phyloP scores from a whole-genome alignment of 805 yeast genomes.

The Wickerhamiella galacta region DNA sequence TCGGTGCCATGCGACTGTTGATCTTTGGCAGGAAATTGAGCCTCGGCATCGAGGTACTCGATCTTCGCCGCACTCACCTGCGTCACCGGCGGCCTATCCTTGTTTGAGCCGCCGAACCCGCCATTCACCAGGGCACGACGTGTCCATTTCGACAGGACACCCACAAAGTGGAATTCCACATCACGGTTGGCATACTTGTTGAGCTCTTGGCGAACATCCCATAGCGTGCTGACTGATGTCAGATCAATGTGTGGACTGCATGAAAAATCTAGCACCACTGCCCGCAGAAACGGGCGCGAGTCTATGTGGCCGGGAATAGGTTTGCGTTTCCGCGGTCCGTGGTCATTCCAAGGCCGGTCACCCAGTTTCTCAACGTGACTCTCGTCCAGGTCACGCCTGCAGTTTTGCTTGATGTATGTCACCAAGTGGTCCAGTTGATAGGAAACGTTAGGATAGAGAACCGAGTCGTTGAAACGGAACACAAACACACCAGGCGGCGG shows the following conservation, averaged over 20 bases:
- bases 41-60: constrained; percentile 11
- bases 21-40: constrained; percentile 3
- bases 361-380: constrained; percentile 25
- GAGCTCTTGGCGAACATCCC: constrained; percentile 58
- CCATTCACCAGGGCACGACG: constrained; percentile 62
- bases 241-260: constrained; percentile 61
- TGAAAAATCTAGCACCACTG: constrained; percentile 69
- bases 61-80: constrained; percentile 20
- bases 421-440: constrained; percentile 51
- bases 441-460: constrained; percentile 68
- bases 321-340: constrained; percentile 36
- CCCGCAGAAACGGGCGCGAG: constrained; percentile 46
- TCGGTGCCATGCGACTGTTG: constrained; percentile 23
- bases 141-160: constrained; percentile 75
- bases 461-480: constrained; percentile 65
- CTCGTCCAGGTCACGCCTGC: constrained; percentile 39
- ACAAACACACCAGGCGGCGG: constrained; percentile 90
- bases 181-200: constrained; percentile 62
- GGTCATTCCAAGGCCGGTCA: constrained; percentile 83
- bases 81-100: constrained; percentile 2
- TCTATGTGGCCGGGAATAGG: constrained; percentile 24
- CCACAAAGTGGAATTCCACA: constrained; percentile 80
- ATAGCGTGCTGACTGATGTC: constrained; percentile 61
- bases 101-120: not conserved
- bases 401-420: constrained; percentile 44